Conservation (phyloP, 2,329 filamentous ascomycete genomes). For the Ramichloridium luteum region DNA sequence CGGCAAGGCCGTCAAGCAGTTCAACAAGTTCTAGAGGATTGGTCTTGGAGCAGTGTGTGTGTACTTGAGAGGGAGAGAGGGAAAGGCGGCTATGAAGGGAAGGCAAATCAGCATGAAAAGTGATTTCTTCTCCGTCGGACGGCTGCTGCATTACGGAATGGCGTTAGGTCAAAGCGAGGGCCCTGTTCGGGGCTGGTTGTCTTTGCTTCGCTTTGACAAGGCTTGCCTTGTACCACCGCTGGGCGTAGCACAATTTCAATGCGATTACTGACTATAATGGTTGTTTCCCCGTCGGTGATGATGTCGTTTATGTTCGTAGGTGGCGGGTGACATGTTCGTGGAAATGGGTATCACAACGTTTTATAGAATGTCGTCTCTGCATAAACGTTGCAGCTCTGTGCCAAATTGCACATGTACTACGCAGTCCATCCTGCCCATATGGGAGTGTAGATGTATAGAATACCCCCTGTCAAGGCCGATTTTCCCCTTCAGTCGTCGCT, state of each 20-base stretch:
- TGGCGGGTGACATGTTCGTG: too few relatives aligned
- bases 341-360: too few relatives aligned
- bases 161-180: slow-evolving; percentile 14
- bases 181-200: slow-evolving; percentile 6
- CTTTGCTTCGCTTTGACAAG: neutral
- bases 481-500: too few relatives aligned
- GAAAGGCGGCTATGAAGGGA: slow-evolving; percentile 5
- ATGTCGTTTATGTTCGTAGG: too few relatives aligned
- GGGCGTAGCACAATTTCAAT: slow-evolving; percentile 17
- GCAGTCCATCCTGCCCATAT: too few relatives aligned
- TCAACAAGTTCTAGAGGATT: slow-evolving; percentile 80
- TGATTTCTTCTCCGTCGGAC: slow-evolving; percentile 4
- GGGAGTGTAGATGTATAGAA: too few relatives aligned
- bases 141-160: slow-evolving; percentile 15
- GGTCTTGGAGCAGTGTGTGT: slow-evolving; percentile 11
- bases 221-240: slow-evolving; percentile 2
- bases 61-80: slow-evolving; percentile 6
- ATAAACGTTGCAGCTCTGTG: too few relatives aligned
- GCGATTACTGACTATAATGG: too few relatives aligned
- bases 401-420: too few relatives aligned
- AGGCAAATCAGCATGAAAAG: neutral
- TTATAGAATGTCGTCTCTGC: too few relatives aligned
- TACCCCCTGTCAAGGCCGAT: too few relatives aligned
- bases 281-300: too few relatives aligned
- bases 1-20: slow-evolving; percentile 94